phyloP scores from a whole-genome alignment of 306 rosid genomes.

The Prunus persica region Prunus_persica_NCBIv2 NC_034010.1:94001-94500 shows the following conservation, averaged over 20 bases:
- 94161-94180: constrained; percentile 20
- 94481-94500: background rate
- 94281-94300: constrained; percentile 59
- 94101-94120: constrained; percentile 63
- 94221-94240: constrained; percentile 54
- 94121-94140: background rate
- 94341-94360: constrained; percentile 29
- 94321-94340: background rate
- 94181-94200: constrained; percentile 22
- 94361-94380: constrained; percentile 27
- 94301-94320: constrained; percentile 33
- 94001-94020: constrained; percentile 85
- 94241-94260: constrained; percentile 69
- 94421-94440: constrained; percentile 63
- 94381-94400: constrained; percentile 60
- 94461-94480: background rate
- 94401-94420: constrained; percentile 64
- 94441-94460: constrained; percentile 48
- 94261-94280: constrained; percentile 63
- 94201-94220: constrained; percentile 26
- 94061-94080: constrained; percentile 86
- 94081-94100: constrained; percentile 79
- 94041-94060: constrained; percentile 42
- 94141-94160: background rate
- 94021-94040: constrained; percentile 82